A percentile compares a stretch with the other conserved stretches of the same genome.
These are phyloP conservation scores for Astragalus membranaceus DNA, from an alignment of 306 rosid genomes.

Conservation along the genomic window DNA sequence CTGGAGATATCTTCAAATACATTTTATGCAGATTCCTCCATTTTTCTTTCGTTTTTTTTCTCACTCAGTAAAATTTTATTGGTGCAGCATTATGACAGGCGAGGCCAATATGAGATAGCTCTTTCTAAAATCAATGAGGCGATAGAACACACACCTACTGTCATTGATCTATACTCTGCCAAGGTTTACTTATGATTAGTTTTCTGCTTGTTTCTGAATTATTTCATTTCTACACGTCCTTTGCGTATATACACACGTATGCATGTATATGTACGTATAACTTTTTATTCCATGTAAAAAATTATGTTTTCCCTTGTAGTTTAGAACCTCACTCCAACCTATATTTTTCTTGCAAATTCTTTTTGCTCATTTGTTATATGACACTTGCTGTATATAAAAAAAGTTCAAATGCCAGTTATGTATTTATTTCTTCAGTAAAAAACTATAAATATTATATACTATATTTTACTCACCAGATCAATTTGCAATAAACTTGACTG, in stretches of 20 bases:
- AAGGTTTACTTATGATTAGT: constrained; percentile 49
- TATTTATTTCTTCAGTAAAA: no score
- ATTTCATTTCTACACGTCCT: constrained; percentile 4
- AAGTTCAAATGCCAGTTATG: no score
- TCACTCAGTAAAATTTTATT: constrained; percentile 10
- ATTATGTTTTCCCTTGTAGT: no score
- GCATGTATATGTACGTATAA: neutral
- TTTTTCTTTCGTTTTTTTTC: neutral
- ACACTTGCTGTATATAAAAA: no score
- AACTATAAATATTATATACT: no score
- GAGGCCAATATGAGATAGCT: constrained; percentile 71
- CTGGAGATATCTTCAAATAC: neutral
- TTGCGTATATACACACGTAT: neutral
- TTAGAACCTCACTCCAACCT: no score
- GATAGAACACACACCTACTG: constrained; percentile 92
- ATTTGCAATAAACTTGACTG: no score
- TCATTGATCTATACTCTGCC: constrained; percentile 87
- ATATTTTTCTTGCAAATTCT: no score
- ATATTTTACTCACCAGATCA: no score
- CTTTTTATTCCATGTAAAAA: neutral
- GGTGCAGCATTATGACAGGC: constrained; percentile 92
- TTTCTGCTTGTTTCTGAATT: constrained; percentile 1
- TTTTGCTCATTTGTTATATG: no score
- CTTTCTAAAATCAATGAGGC: constrained; percentile 86
- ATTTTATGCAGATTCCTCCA: neutral